Percentiles rank a stretch among this genome's conserved stretches.
Evolutionary conservation across 345 rosid species (phyloP).

Genomic region (Eucalyptus regnans): DNA sequence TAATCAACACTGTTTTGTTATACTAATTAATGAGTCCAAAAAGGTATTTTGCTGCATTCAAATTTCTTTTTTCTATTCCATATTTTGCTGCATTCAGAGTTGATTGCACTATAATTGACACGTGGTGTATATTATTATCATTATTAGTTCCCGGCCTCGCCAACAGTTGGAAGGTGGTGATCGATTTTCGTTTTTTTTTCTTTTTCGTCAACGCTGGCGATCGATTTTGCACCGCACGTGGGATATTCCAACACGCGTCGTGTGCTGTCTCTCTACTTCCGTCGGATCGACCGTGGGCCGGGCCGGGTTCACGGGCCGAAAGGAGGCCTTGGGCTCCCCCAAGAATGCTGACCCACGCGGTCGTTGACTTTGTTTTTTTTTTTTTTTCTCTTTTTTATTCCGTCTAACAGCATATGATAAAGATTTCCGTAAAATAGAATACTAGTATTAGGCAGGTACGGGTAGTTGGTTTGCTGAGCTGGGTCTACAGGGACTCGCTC

Average conservation of each 20-base stretch:
- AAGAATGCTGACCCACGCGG: not conserved
- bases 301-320: not conserved
- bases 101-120: not conserved
- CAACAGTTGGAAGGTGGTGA: not conserved
- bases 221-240: not conserved
- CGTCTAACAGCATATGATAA: not conserved
- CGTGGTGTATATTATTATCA: not conserved
- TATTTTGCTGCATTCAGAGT: not conserved
- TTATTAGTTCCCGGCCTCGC: not conserved
- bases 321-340: not conserved
- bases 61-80: not conserved
- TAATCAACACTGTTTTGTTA: not conserved
- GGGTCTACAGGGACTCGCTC: too few species aligned
- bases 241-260: not conserved
- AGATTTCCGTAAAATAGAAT: not conserved
- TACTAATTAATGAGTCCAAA: not conserved
- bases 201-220: too few species aligned
- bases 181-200: not conserved
- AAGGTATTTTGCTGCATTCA: not conserved
- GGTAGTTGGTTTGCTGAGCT: too few species aligned
- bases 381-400: not conserved
- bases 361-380: not conserved
- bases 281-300: not conserved
- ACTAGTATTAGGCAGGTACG: too few species aligned
- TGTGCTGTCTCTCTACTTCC: not conserved